Evolutionary conservation across 495 filamentous ascomycete genomes (phyloP).

Genomic region (Aeminium ludgeri): DNA sequence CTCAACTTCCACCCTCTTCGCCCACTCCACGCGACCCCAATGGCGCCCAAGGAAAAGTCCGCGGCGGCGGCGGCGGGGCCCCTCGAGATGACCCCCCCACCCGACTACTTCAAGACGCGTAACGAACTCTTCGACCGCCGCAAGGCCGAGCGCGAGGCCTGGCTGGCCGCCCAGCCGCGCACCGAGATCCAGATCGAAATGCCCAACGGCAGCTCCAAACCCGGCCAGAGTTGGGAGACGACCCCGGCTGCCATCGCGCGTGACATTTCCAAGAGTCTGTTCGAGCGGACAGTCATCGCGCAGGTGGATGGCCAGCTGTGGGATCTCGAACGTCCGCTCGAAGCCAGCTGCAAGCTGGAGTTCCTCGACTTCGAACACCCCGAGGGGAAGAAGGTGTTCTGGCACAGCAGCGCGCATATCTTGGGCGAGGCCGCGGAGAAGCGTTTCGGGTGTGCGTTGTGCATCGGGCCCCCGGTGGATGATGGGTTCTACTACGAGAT

Average conservation of each 20-base stretch:
- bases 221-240: slow-evolving; percentile 55
- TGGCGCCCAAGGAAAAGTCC: slow-evolving; percentile 26
- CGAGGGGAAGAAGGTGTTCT: slow-evolving; percentile 70
- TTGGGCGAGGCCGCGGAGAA: slow-evolving; percentile 87
- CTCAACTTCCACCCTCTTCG: neutral
- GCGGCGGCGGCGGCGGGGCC: slow-evolving; percentile 32
- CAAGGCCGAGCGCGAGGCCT: slow-evolving; percentile 64
- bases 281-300: slow-evolving; percentile 63
- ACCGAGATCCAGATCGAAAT: slow-evolving; percentile 52
- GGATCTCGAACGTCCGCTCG: slow-evolving; percentile 82
- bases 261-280: slow-evolving; percentile 49
- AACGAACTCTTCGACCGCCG: slow-evolving; percentile 76
- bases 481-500: slow-evolving; percentile 99
- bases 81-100: slow-evolving; percentile 47
- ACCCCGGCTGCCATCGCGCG: slow-evolving; percentile 50
- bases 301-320: slow-evolving; percentile 71
- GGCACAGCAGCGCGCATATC: slow-evolving; percentile 85
- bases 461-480: slow-evolving; percentile 79
- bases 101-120: slow-evolving; percentile 66
- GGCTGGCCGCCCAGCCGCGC: slow-evolving; percentile 44
- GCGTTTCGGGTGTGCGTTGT: slow-evolving; percentile 76
- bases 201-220: slow-evolving; percentile 41
- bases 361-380: slow-evolving; percentile 71
- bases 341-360: slow-evolving; percentile 59
- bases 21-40: slow-evolving; percentile 1